Conservation (phyloP, 257 asterid genomes). For the Nicotiana benthamiana region DNA sequence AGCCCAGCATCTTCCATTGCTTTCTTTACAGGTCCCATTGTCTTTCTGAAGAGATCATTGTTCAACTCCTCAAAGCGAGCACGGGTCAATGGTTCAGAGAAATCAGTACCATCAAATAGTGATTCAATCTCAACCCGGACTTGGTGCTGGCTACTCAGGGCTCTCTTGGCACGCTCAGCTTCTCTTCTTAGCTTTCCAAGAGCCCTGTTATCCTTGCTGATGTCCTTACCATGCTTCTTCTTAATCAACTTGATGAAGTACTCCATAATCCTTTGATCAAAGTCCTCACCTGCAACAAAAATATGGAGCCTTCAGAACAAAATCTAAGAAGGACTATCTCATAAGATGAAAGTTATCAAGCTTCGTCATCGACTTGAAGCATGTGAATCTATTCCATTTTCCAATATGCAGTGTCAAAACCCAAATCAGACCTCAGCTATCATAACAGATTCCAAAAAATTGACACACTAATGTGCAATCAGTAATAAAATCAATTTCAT, state of each 20-base stretch:
- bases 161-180: constrained; percentile 87
- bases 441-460: background rate
- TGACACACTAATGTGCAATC: background rate
- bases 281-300: constrained; percentile 73
- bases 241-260: constrained; percentile 91
- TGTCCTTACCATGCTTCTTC: constrained; percentile 95
- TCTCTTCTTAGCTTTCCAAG: constrained; percentile 94
- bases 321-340: background rate
- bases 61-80: constrained; percentile 94
- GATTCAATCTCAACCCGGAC: constrained; percentile 96
- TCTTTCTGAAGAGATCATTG: constrained; percentile 87
- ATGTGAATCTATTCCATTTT: background rate
- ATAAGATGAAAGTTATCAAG: background rate
- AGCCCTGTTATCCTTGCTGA: constrained; percentile 93
- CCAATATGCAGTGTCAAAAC: background rate
- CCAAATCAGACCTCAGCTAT: background rate
- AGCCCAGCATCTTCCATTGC: constrained; percentile 97
- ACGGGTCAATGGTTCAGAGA: constrained; percentile 95
- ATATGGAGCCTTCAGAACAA: background rate
- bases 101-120: constrained; percentile 80
- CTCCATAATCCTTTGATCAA: constrained; percentile 94
- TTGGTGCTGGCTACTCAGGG: constrained; percentile 97
- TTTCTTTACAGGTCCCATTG: constrained; percentile 98
- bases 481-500: background rate
- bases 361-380: background rate